Percentiles rank a stretch among this genome's conserved stretches.
These are phyloP conservation scores for Eremothecium cymbalariae DNA, from an alignment of 1,139 yeast genomes.

Conservation along the genomic window DNA sequence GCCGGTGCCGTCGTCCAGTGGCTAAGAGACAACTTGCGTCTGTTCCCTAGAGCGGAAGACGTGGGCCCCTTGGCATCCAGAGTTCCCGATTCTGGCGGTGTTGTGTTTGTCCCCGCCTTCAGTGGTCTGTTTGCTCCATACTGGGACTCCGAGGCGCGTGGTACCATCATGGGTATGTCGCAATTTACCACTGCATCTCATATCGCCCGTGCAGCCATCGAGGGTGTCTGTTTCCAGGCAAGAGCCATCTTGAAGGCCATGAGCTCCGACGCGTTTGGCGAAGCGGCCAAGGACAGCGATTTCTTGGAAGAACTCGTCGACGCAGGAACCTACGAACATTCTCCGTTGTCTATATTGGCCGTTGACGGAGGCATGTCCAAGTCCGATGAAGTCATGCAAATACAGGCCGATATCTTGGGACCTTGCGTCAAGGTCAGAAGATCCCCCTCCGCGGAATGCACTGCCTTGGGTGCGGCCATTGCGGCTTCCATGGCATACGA, in stretches of 20 bases:
- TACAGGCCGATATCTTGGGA: conserved; percentile 84
- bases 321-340: conserved; percentile 32
- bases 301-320: conserved; percentile 35
- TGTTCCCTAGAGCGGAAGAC: conserved; percentile 75
- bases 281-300: conserved; percentile 32
- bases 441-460: conserved; percentile 80
- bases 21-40: conserved; percentile 82
- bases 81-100: conserved; percentile 81
- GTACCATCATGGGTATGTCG: conserved; percentile 87
- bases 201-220: conserved; percentile 88
- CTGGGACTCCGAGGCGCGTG: conserved; percentile 92
- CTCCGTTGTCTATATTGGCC: conserved; percentile 51
- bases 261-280: conserved; percentile 67
- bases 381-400: conserved; percentile 87
- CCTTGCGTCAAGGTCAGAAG: conserved; percentile 78
- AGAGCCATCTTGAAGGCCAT: conserved; percentile 85
- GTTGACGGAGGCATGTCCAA: conserved; percentile 97
- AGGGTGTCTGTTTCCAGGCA: conserved; percentile 92
- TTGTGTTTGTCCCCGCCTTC: conserved; percentile 90
- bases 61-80: conserved; percentile 84
- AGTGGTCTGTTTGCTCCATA: conserved; percentile 93
- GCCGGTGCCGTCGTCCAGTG: conserved; percentile 94
- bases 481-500: conserved; percentile 79
- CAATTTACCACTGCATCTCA: conserved; percentile 83
- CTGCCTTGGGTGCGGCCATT: conserved; percentile 94